phyloP scores from a whole-genome alignment of 2,329 filamentous ascomycete species.

The Stromatinia cepivora region DNA sequence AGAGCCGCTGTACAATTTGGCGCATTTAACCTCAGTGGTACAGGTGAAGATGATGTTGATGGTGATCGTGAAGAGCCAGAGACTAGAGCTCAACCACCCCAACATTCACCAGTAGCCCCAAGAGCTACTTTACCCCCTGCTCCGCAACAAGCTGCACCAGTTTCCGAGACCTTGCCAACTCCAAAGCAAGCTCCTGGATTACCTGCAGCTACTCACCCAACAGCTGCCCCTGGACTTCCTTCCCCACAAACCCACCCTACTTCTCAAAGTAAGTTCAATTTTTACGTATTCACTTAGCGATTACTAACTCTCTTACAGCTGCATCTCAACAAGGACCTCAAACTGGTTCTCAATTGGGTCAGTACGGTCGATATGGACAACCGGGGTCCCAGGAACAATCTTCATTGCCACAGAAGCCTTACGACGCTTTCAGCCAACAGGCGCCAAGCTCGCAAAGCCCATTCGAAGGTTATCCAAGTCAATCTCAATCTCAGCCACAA shows the following conservation, averaged over 20 bases:
- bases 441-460: constrained; percentile 57
- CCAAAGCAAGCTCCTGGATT: constrained; percentile 49
- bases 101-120: constrained; percentile 86
- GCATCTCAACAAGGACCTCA: constrained; percentile 39
- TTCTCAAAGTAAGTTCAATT: constrained; percentile 40
- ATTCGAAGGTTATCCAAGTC: constrained; percentile 60
- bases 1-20: constrained; percentile 93
- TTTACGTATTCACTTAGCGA: not conserved
- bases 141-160: constrained; percentile 51
- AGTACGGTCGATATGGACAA: constrained; percentile 68
- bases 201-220: constrained; percentile 50
- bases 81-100: constrained; percentile 88
- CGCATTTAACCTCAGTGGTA: constrained; percentile 84
- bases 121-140: constrained; percentile 83
- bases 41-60: constrained; percentile 80
- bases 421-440: constrained; percentile 84
- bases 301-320: constrained; percentile 12
- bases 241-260: constrained; percentile 43
- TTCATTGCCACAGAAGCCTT: constrained; percentile 71
- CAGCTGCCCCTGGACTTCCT: constrained; percentile 42
- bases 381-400: constrained; percentile 59
- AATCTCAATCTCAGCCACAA: constrained; percentile 59
- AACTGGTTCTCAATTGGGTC: constrained; percentile 48
- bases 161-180: constrained; percentile 56
- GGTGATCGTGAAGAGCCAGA: constrained; percentile 94